A percentile compares a stretch with the other conserved stretches of the same genome.
phyloP scores from a whole-genome alignment of 805 yeast genomes.

The Suhomyces kilbournensis region DNA sequence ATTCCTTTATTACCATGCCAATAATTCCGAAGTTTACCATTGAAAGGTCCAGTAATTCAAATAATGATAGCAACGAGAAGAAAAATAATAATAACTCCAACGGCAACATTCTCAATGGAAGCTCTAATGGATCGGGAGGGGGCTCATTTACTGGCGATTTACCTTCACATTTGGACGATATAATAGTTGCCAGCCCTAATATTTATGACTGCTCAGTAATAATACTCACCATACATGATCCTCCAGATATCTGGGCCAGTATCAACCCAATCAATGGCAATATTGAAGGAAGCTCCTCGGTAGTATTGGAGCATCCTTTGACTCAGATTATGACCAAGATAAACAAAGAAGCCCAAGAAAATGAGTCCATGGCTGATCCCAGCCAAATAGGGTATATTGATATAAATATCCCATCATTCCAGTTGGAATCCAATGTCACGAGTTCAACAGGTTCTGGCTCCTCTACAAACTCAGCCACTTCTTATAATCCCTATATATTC shows the following conservation, averaged over 20 bases:
- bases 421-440: slow-evolving; percentile 19
- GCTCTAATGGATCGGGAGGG: neutral
- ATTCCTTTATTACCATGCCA: slow-evolving; percentile 67
- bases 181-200: slow-evolving; percentile 67
- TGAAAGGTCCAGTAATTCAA: slow-evolving; percentile 4
- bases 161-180: slow-evolving; percentile 56
- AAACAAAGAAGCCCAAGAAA: slow-evolving; percentile 35
- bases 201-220: slow-evolving; percentile 63
- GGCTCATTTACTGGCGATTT: slow-evolving; percentile 32
- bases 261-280: slow-evolving; percentile 76
- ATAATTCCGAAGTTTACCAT: slow-evolving; percentile 34
- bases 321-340: slow-evolving; percentile 56
- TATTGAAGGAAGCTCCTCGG: slow-evolving; percentile 68
- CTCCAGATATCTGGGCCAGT: slow-evolving; percentile 90
- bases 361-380: slow-evolving; percentile 5
- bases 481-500: slow-evolving; percentile 58
- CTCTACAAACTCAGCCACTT: slow-evolving; percentile 12
- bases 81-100: slow-evolving; percentile 2
- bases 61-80: slow-evolving; percentile 12
- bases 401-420: slow-evolving; percentile 68
- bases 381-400: slow-evolving; percentile 72
- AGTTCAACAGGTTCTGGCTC: slow-evolving; percentile 10
- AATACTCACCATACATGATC: slow-evolving; percentile 77
- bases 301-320: slow-evolving; percentile 71
- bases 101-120: neutral